phyloP scores from a whole-genome alignment of 2,329 filamentous ascomycete genomes.

The Lasiodiplodia theobromae region DNA sequence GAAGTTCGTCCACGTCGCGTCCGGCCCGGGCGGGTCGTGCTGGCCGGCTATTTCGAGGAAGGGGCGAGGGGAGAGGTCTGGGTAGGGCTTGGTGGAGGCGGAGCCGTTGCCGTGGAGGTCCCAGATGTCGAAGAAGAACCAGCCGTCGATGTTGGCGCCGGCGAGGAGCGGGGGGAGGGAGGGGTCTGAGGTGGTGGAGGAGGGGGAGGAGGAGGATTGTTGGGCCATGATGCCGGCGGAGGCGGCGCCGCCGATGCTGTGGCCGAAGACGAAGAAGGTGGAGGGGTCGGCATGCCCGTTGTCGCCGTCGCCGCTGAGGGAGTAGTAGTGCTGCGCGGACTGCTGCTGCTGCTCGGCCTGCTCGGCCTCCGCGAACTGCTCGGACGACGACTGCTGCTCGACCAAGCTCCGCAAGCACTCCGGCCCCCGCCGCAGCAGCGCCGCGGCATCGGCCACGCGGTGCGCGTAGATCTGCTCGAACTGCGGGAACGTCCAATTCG shows the following conservation, averaged over 20 bases:
- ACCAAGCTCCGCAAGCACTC: no score
- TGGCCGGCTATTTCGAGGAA: slow-evolving; percentile 35
- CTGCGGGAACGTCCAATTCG: background rate
- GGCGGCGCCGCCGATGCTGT: slow-evolving; percentile 37
- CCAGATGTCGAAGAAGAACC: slow-evolving; percentile 31
- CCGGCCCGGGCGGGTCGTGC: slow-evolving; percentile 29
- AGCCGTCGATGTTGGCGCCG: slow-evolving; percentile 36
- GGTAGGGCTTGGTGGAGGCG: background rate
- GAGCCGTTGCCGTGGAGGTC: slow-evolving; percentile 31
- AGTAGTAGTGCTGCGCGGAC: no score
- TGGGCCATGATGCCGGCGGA: slow-evolving; percentile 30
- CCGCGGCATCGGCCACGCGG: slow-evolving; percentile 34
- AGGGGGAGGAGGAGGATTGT: background rate
- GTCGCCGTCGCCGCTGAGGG: slow-evolving; percentile 19
- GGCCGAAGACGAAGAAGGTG: slow-evolving; percentile 34
- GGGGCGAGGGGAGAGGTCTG: slow-evolving; percentile 25
- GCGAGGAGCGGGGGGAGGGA: slow-evolving; percentile 31
- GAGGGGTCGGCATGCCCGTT: slow-evolving; percentile 32
- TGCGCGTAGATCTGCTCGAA: slow-evolving; percentile 33
- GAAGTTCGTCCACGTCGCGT: slow-evolving; percentile 36
- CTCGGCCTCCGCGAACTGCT: no score
- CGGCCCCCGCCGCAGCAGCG: slow-evolving; percentile 26
- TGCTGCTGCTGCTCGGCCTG: no score
- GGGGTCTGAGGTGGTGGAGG: no score
- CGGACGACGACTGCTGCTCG: no score